Evolutionary conservation across 768 basidiomycete species (phyloP).

Genomic region (Mycena filopes): DNA sequence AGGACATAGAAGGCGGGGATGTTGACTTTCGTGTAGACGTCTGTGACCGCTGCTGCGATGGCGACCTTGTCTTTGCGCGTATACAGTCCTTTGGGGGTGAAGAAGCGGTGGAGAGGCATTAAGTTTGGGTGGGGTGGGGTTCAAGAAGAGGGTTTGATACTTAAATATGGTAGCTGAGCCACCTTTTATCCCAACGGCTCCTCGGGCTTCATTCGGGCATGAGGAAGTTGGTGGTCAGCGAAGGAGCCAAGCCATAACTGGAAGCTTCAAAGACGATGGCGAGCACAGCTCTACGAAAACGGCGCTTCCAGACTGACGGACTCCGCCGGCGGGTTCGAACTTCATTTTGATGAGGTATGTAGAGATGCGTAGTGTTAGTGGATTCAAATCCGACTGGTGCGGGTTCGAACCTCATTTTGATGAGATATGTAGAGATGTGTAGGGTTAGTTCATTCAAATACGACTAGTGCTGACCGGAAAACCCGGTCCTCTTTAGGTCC

Average conservation of each 20-base stretch:
- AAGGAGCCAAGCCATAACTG: too few species aligned
- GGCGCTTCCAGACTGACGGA: neutral
- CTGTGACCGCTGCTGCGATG: slow-evolving; percentile 35
- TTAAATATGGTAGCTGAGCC: too few species aligned
- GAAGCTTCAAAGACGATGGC: too few species aligned
- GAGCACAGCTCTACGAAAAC: too few species aligned
- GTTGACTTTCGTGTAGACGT: slow-evolving; percentile 26
- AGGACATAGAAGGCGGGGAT: slow-evolving; percentile 39
- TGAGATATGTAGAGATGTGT: too few species aligned
- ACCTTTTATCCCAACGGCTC: neutral
- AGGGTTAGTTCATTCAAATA: too few species aligned
- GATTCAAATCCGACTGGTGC: neutral
- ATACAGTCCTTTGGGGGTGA: slow-evolving; percentile 35
- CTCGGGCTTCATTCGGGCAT: neutral
- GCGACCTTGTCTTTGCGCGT: slow-evolving; percentile 36
- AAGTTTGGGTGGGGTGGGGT: neutral
- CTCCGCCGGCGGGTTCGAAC: neutral
- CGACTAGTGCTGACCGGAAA: slow-evolving; percentile 26
- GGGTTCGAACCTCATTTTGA: too few species aligned
- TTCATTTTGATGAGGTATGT: neutral
- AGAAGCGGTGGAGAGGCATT: slow-evolving; percentile 42
- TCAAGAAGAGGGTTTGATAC: neutral
- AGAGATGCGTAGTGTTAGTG: neutral
- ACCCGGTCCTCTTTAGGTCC: slow-evolving; percentile 35
- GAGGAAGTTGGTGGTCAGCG: too few species aligned